Percentiles rank a stretch among this genome's conserved stretches.
Evolutionary conservation across 2,329 filamentous ascomycete species (phyloP).

Genomic region (Alternaria tenuissima): DNA sequence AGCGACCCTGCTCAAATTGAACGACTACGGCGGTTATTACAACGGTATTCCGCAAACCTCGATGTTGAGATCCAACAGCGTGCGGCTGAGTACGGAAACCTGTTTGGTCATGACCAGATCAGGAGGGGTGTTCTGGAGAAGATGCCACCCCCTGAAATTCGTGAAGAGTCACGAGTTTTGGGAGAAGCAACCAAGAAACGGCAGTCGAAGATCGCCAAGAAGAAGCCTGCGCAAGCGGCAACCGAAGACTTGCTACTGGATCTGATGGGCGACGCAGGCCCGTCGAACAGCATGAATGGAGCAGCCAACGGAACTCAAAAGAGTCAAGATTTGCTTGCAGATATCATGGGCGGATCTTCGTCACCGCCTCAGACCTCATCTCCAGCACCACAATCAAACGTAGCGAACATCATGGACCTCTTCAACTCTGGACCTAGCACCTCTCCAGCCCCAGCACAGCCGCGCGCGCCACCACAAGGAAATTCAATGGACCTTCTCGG

Average conservation of each 20-base stretch:
- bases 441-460: constrained; percentile 48
- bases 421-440: constrained; percentile 66
- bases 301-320: constrained; percentile 64
- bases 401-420: constrained; percentile 84
- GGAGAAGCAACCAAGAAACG: constrained; percentile 72
- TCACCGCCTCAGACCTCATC: constrained; percentile 54
- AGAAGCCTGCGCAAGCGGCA: constrained; percentile 78
- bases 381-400: constrained; percentile 50
- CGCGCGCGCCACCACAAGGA: constrained; percentile 49
- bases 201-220: constrained; percentile 66
- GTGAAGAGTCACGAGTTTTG: constrained; percentile 90
- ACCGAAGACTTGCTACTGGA: constrained; percentile 93
- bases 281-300: constrained; percentile 61
- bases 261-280: constrained; percentile 83
- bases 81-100: constrained; percentile 91
- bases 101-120: constrained; percentile 91
- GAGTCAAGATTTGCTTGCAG: constrained; percentile 86
- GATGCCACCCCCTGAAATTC: constrained; percentile 97
- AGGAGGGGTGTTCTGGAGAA: constrained; percentile 91
- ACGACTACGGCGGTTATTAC: constrained; percentile 79
- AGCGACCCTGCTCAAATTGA: constrained; percentile 86
- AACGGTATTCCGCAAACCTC: constrained; percentile 81
- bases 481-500: constrained; percentile 54
- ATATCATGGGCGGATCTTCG: constrained; percentile 78
- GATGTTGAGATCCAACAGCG: constrained; percentile 97